These are phyloP conservation scores for Trichoderma lentiforme DNA, from an alignment of 2,329 filamentous ascomycete genomes.

Conservation along the genomic window DNA sequence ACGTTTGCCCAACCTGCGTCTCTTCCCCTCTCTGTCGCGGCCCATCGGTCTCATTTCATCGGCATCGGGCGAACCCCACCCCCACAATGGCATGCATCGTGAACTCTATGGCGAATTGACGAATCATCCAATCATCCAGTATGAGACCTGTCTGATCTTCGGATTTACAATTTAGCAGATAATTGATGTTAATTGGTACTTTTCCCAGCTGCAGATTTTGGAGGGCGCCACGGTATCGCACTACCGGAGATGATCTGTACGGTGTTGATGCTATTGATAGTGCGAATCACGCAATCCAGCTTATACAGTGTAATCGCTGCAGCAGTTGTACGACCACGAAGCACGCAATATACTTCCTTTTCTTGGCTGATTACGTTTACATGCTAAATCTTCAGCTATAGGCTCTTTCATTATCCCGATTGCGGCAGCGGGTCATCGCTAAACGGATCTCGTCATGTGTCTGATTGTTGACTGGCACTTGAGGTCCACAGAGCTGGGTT, in stretches of 20 bases:
- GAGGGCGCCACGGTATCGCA: neutral
- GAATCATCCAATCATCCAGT: constrained; percentile 10
- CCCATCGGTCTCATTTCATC: constrained; percentile 5
- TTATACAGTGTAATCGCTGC: constrained; percentile 4
- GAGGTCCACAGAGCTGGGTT: neutral
- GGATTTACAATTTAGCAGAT: neutral
- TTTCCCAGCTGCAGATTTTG: neutral
- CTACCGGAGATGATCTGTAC: constrained; percentile 1
- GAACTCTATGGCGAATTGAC: constrained; percentile 18
- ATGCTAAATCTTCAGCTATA: neutral
- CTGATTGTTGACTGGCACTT: neutral
- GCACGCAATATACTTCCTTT: constrained; percentile 1
- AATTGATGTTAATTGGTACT: neutral
- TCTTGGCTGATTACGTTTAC: constrained; percentile 7
- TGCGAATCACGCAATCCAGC: constrained; percentile 19
- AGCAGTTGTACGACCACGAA: constrained; percentile 2
- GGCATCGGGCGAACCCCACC: constrained; percentile 11
- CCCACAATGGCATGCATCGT: constrained; percentile 18
- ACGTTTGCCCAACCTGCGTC: neutral
- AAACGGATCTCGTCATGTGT: constrained; percentile 16
- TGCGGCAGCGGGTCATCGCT: constrained; percentile 10
- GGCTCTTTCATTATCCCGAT: neutral
- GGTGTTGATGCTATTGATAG: constrained; percentile 20
- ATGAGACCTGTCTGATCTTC: constrained; percentile 4
- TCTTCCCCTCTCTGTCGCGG: constrained; percentile 12